A percentile compares a stretch with the other conserved stretches of the same genome.
Conservation (phyloP, 371 early-diverging fungal genomes). For the Haplosporangium sp. region DNA sequence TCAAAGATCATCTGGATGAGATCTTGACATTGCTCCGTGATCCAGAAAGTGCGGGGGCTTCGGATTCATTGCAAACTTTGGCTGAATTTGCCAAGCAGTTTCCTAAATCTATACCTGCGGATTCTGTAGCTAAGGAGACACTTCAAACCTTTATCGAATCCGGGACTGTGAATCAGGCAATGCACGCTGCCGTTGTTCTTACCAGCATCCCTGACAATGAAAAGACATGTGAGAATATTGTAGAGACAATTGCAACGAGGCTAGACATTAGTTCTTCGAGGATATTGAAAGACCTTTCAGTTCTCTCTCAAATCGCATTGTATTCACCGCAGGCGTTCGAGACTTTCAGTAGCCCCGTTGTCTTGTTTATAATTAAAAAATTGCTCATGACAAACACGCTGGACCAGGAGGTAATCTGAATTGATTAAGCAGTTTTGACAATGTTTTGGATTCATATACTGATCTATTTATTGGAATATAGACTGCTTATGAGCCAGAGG, state of each 20-base stretch:
- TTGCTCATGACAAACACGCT: constrained; percentile 61
- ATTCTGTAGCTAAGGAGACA: constrained; percentile 29
- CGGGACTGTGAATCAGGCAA: constrained; percentile 35
- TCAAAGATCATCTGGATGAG: constrained; percentile 46
- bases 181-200: constrained; percentile 36
- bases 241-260: constrained; percentile 8
- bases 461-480: constrained; percentile 9
- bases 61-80: constrained; percentile 41
- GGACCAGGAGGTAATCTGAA: constrained; percentile 47
- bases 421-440: not conserved
- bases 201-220: constrained; percentile 40
- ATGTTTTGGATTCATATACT: constrained; percentile 13
- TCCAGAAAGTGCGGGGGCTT: constrained; percentile 25
- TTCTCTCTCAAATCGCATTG: constrained; percentile 69
- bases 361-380: constrained; percentile 70
- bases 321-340: constrained; percentile 64
- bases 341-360: constrained; percentile 54
- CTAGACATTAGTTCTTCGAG: constrained; percentile 54
- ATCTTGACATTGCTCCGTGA: constrained; percentile 51
- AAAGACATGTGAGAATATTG: constrained; percentile 24
- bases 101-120: constrained; percentile 43
- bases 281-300: constrained; percentile 61
- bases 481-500: constrained; percentile 36
- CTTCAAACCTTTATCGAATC: constrained; percentile 30
- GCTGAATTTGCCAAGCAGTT: constrained; percentile 53